Base-by-base conservation (phyloP, 2,329 filamentous ascomycete species). In the Xylaria sp. region DNA sequence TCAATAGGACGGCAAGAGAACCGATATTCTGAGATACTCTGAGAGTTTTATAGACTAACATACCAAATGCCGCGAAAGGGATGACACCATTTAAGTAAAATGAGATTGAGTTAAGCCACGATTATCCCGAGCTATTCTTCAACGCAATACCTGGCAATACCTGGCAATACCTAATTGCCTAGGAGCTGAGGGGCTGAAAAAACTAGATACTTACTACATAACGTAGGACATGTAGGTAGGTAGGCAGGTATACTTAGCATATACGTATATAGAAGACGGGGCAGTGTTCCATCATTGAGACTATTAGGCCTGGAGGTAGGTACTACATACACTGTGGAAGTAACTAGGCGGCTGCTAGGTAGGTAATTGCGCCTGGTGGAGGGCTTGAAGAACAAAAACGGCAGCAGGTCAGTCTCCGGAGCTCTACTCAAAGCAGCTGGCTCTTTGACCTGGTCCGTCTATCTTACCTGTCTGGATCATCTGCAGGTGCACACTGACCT, bases 71-170 rank as follows among this genome's bases (percentile, higher is more conserved):
- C 46, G 46, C 13, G 50, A 58, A 54, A 48, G 21, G 55, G 54
- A 52, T 42, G 37, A 56, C 50, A 39, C n/a, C n/a, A 24, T 34
- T 53, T 46, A 39, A 48, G 29, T 26, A 49, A 53, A 50, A 61
- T 49, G 54, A 54, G 50, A 54, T 52, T 59, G 53, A 53, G 44
- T 40, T 50, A 39, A 48, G 51, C 53, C 56, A 55, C 51, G 59
- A 50, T 53, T 57, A 13, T 24, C 22, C 24, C 51, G 52, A 60
- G 55, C 55, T 60, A 53, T 34, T 13, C 49, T 41, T 51, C 39
- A 16, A 51, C 40, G 48, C 49, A 29, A 47, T 48, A 22, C 50
- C 39, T 39, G 49, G 42, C 39, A 54, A 49, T 45, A 52, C 42
- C n/a, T n/a, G 51, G 21, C 37, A 49, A 50, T 39, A 39, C 38